Evolutionary conservation across 2,329 filamentous ascomycete species (phyloP).

Genomic region (Epichloe sylvatica): DNA sequence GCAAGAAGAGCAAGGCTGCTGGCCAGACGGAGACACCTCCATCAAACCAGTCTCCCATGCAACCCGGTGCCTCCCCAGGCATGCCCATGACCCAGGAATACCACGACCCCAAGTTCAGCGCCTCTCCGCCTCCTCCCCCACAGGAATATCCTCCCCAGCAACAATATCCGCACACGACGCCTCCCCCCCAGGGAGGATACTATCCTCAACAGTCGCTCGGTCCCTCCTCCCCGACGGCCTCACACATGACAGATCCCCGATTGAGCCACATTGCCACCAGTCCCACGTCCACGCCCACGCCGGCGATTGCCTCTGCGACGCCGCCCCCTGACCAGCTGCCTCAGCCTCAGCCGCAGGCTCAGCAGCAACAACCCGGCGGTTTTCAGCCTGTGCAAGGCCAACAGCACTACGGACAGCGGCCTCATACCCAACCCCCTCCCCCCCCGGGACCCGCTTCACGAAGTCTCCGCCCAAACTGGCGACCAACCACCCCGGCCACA

Average conservation of each 20-base stretch:
- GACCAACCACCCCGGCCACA: slow-evolving; percentile 24
- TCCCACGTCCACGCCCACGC: slow-evolving; percentile 9
- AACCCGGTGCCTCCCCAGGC: slow-evolving; percentile 1
- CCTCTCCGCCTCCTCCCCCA: slow-evolving; percentile 1
- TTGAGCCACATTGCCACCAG: slow-evolving; percentile 8
- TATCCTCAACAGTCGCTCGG: slow-evolving; percentile 7
- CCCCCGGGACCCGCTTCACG: slow-evolving; percentile 12
- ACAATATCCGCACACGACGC: slow-evolving; percentile 9
- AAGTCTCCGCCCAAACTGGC: slow-evolving; percentile 22
- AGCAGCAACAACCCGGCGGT: slow-evolving; percentile 13
- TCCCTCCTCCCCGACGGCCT: slow-evolving; percentile 7
- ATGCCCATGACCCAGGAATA: slow-evolving; percentile 7
- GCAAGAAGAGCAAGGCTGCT: slow-evolving; percentile 12
- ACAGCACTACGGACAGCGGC: neutral
- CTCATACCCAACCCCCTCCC: neutral
- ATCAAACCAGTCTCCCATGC: slow-evolving; percentile 1
- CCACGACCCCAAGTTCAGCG: slow-evolving; percentile 16
- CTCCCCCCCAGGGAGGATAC: slow-evolving; percentile 5
- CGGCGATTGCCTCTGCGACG: slow-evolving; percentile 8
- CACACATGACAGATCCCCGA: slow-evolving; percentile 11
- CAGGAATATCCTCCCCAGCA: slow-evolving; percentile 11
- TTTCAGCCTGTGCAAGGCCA: neutral
- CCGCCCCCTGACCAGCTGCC: slow-evolving; percentile 10
- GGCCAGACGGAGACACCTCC: slow-evolving; percentile 4
- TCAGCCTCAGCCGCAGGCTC: slow-evolving; percentile 7